Evolutionary conservation across 164 flowering plant genomes (phyloP).

Genomic region (Cinnamomum chago): DNA sequence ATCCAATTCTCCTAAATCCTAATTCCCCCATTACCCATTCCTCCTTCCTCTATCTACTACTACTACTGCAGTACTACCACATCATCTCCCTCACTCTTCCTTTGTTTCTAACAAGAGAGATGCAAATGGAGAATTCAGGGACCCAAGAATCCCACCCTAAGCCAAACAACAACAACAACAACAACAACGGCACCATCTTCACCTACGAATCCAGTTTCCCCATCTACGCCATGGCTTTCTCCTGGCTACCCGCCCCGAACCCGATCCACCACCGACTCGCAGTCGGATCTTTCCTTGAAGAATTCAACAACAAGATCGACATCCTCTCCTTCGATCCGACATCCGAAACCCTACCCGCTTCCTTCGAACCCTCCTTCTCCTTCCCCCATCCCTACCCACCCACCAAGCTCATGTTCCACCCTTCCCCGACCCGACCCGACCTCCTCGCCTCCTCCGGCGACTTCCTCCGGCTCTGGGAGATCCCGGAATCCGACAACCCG

Average conservation of each 20-base stretch:
- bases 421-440: slow-evolving; percentile 24
- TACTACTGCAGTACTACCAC: neutral
- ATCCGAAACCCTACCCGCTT: slow-evolving; percentile 40
- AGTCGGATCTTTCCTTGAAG: slow-evolving; percentile 75
- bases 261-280: slow-evolving; percentile 40
- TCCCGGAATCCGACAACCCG: slow-evolving; percentile 21
- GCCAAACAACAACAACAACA: slow-evolving; percentile 18
- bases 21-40: too few relatives aligned
- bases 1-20: too few relatives aligned
- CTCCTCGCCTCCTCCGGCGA: slow-evolving; percentile 58
- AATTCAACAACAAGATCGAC: slow-evolving; percentile 64
- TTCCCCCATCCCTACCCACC: slow-evolving; percentile 83
- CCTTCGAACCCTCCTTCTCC: slow-evolving; percentile 45
- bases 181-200: slow-evolving; percentile 17
- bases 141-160: slow-evolving; percentile 38
- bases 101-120: neutral
- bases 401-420: slow-evolving; percentile 74
- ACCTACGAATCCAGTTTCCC: slow-evolving; percentile 74
- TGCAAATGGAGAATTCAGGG: slow-evolving; percentile 45
- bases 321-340: slow-evolving; percentile 60
- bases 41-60: neutral
- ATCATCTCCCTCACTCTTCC: neutral
- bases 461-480: slow-evolving; percentile 70
- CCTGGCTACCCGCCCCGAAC: slow-evolving; percentile 18
- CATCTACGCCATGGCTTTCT: slow-evolving; percentile 69